A percentile compares a stretch with the other conserved stretches of the same genome.
These are phyloP conservation scores for Albifimbria verrucaria DNA, from an alignment of 2,329 filamentous ascomycete genomes.

Conservation along the genomic window DNA sequence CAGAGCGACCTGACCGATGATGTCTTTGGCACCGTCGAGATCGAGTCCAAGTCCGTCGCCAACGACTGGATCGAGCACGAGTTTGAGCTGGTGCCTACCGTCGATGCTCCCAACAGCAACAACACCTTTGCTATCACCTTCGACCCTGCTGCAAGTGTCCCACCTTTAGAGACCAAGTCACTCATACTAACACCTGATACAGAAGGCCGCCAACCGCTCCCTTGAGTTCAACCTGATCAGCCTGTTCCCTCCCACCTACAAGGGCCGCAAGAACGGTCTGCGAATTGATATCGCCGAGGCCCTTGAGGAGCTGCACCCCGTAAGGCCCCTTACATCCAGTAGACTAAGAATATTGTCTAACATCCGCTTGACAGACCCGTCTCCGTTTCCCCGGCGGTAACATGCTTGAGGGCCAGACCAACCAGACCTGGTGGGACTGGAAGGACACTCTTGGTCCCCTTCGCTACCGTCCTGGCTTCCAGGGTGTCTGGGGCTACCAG, in stretches of 20 bases:
- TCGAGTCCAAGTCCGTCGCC: conserved; percentile 38
- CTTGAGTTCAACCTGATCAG: conserved; percentile 58
- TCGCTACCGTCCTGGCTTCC: conserved; percentile 50
- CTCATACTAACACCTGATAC: background rate
- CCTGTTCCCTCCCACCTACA: conserved; percentile 59
- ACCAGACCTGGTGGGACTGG: conserved; percentile 46
- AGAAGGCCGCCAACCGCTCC: conserved; percentile 34
- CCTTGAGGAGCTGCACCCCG: conserved; percentile 48
- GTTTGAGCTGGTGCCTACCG: conserved; percentile 38
- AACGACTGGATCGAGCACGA: conserved; percentile 50
- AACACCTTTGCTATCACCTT: conserved; percentile 56
- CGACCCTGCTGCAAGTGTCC: conserved; percentile 29
- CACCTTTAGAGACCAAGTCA: too few species aligned
- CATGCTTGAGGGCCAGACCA: conserved; percentile 50
- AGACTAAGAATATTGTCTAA: accelerated
- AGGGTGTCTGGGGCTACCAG: conserved; percentile 56
- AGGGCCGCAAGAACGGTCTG: conserved; percentile 54
- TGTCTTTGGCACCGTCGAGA: conserved; percentile 42
- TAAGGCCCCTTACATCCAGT: too few species aligned
- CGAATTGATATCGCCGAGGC: conserved; percentile 52
- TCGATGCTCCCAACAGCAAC: conserved; percentile 49
- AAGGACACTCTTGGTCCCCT: conserved; percentile 53
- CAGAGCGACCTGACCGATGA: conserved; percentile 41
- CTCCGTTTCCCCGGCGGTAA: conserved; percentile 65
- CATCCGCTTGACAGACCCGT: conserved; percentile 37